phyloP scores from a whole-genome alignment of 441 rosid genomes.

The Bocquillonia castaneifolia region DNA sequence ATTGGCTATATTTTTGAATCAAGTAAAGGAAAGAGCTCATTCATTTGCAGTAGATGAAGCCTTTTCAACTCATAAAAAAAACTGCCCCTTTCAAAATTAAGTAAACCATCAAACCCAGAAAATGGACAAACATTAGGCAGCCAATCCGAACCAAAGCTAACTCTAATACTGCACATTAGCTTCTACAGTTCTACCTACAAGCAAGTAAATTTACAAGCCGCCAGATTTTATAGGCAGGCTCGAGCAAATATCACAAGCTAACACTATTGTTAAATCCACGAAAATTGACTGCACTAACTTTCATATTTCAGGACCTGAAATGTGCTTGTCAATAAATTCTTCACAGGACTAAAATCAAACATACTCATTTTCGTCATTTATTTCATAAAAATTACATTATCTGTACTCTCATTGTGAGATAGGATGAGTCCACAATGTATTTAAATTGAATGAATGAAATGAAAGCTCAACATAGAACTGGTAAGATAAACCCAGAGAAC shows the following conservation, averaged over 20 bases:
- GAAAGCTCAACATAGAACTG: neutral
- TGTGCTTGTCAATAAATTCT: no score
- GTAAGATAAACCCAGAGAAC: slow-evolving; percentile 20
- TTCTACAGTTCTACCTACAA: no score
- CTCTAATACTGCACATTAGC: no score
- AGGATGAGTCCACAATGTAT: slow-evolving; percentile 16
- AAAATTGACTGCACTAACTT: neutral
- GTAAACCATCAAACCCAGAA: neutral
- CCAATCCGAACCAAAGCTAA: no score
- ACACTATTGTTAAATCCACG: neutral
- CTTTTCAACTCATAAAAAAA: no score
- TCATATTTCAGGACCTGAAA: no score
- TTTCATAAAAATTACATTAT: slow-evolving; percentile 27
- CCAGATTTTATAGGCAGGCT: no score
- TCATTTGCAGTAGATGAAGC: neutral
- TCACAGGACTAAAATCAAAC: neutral
- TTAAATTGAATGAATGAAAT: slow-evolving; percentile 18
- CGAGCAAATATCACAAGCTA: neutral
- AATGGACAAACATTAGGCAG: neutral
- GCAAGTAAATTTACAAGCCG: no score
- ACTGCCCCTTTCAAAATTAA: neutral
- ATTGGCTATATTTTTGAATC: no score
- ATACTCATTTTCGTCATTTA: slow-evolving; percentile 15
- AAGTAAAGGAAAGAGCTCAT: neutral
- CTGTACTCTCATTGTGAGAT: slow-evolving; percentile 10